Percentiles rank a stretch among this genome's conserved stretches.
Conservation (phyloP, 257 asterid species). For the Solanum virginianum region DNA sequence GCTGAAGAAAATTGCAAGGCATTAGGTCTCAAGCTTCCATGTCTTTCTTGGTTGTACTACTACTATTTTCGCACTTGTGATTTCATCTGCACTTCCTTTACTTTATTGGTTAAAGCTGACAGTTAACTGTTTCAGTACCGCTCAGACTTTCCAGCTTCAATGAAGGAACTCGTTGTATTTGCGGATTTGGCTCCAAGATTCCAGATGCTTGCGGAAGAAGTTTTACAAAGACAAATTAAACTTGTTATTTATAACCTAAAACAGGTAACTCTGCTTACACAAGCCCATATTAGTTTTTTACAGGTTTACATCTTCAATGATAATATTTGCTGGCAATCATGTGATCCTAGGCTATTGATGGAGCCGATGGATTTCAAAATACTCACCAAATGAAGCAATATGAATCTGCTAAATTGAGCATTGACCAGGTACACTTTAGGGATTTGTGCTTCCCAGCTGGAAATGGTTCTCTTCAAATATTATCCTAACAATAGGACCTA, state of each 20-base stretch:
- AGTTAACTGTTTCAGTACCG: constrained; percentile 67
- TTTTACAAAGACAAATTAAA: constrained; percentile 66
- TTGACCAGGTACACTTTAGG: constrained; percentile 58
- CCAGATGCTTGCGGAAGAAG: constrained; percentile 74
- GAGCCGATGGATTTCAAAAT: constrained; percentile 88
- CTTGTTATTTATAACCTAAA: constrained; percentile 60
- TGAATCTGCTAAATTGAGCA: constrained; percentile 84
- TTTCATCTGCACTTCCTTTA: neutral
- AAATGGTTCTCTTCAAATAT: neutral
- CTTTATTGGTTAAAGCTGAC: neutral
- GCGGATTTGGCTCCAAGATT: constrained; percentile 91
- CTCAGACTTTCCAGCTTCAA: constrained; percentile 58
- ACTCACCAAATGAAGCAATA: constrained; percentile 72
- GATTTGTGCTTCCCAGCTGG: neutral
- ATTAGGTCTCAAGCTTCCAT: neutral
- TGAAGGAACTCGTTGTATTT: constrained; percentile 73
- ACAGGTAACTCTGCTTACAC: constrained; percentile 30
- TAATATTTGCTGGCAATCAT: neutral
- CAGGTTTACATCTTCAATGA: neutral
- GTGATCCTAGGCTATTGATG: constrained; percentile 68
- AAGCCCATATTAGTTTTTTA: neutral
- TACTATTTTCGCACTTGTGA: neutral
- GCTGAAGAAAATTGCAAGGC: neutral
- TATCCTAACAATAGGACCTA: neutral
- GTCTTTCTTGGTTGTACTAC: neutral